Base-by-base conservation (phyloP, 352 stramenopile species). In the Pythium dissimile region DNA sequence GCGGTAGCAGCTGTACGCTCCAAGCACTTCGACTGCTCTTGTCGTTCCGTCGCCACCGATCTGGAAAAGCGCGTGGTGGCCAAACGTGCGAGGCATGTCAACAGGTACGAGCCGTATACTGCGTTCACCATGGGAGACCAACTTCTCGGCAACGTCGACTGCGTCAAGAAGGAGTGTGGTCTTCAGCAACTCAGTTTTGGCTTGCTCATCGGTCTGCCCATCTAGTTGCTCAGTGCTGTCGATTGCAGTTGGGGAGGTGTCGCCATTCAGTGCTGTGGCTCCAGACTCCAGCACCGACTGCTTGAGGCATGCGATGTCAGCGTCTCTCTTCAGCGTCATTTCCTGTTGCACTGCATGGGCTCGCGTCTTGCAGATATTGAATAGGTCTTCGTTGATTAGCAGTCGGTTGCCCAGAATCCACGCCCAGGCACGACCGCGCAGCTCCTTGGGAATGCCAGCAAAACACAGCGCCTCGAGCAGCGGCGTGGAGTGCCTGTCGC, bases 71-170 rank as follows among this genome's bases (percentile, higher is more conserved):
- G 80, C 73, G 27, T 94, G 84, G 34, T 91, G 79, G 9, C 83
- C 85, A 48, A 94, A 94, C 45, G 85, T 94, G 7, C 85, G 73
- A 38, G 83, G 85, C 83, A 94, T 94, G 54, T 94, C 85, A 23
- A 92, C 66, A 46, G 84, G 77, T 5, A 95, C 83, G 16, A 95
- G 71, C 13, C 85, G 82, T 30, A 95, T 93, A 48, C 81, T 95
- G 24, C 85, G 79, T 55, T 95, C 85, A 11, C 79, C 75, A 16
- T 87, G 73, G 1, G 85, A 75, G 23, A 95, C 83, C 13, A 95
- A 75, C 62, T 89, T 85, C 52, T 95, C 85, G 0, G 85, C 83
- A 37, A 95, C 79, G 18, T 80, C 69, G 23, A 91, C 79, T 21
- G 76, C 80, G 49, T 92, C 80, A 38, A 84, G 59, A 11, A 92